Conservation (phyloP, 2,329 filamentous ascomycete genomes). For the Aspergillus clavatus region DNA sequence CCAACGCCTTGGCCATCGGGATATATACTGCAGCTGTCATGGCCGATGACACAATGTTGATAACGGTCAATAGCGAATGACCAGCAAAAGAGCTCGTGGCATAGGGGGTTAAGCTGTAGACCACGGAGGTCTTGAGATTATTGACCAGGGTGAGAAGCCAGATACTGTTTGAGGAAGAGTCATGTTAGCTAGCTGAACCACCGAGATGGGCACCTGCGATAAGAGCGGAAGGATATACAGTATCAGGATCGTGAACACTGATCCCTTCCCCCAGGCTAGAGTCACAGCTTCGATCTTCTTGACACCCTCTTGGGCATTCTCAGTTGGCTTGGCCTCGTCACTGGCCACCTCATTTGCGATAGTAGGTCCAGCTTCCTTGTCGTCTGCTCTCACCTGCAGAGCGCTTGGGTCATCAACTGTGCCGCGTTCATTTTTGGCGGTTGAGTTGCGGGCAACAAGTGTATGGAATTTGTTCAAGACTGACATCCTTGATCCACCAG, state of each 20-base stretch:
- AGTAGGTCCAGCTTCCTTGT: not conserved
- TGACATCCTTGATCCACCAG: not conserved
- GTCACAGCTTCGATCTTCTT: slow-evolving; percentile 43
- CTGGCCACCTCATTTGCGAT: not conserved
- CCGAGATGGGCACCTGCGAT: not conserved
- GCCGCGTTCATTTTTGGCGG: not conserved
- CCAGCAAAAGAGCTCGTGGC: slow-evolving; percentile 50
- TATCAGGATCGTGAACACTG: slow-evolving; percentile 36
- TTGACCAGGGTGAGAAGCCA: slow-evolving; percentile 42
- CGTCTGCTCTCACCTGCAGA: not conserved
- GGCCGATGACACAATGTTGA: slow-evolving; percentile 52
- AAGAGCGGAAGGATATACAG: slow-evolving; percentile 28
- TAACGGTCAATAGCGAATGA: slow-evolving; percentile 53
- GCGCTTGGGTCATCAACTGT: not conserved
- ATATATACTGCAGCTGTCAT: slow-evolving; percentile 56
- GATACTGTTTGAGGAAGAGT: slow-evolving; percentile 30
- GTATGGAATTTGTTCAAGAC: not conserved
- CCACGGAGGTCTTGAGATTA: slow-evolving; percentile 37
- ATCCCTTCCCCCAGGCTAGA: slow-evolving; percentile 41
- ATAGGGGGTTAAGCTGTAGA: slow-evolving; percentile 43
- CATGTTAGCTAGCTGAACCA: too few species aligned
- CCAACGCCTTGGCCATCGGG: slow-evolving; percentile 57
- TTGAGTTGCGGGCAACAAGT: not conserved
- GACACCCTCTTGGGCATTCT: slow-evolving; percentile 33
- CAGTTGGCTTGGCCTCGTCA: not conserved